Conservation (phyloP, 2,329 filamentous ascomycete genomes). For the Pseudogymnoascus sp. region DNA sequence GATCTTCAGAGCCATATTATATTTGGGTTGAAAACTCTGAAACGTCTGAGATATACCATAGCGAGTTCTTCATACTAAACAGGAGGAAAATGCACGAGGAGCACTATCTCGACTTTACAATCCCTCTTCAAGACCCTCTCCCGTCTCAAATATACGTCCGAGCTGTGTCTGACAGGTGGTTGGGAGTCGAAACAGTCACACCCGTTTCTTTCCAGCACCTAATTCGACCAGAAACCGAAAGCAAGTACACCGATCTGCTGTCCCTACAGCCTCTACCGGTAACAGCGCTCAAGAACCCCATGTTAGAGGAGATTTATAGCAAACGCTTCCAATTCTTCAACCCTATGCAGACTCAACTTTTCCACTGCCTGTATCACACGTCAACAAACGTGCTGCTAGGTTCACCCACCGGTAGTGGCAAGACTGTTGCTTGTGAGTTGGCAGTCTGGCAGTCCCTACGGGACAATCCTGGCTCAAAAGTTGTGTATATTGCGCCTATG, state of each 20-base stretch:
- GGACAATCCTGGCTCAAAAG: conserved; percentile 87
- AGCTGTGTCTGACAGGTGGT: conserved; percentile 89
- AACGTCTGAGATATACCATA: conserved; percentile 93
- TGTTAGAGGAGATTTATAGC: conserved; percentile 79
- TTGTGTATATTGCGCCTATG: conserved; percentile 99
- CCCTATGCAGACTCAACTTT: conserved; percentile 98
- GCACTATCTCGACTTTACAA: conserved; percentile 97
- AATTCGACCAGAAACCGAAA: conserved; percentile 94
- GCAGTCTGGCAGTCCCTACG: conserved; percentile 99
- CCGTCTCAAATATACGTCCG: conserved; percentile 95
- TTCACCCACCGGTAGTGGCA: conserved; percentile 93
- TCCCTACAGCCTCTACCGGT: conserved; percentile 86
- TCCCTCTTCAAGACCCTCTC: conserved; percentile 84
- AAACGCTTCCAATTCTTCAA: conserved; percentile 95
- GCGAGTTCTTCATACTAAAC: conserved; percentile 92
- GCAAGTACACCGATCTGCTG: conserved; percentile 88
- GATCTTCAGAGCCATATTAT: conserved; percentile 92
- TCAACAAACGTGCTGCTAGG: conserved; percentile 85
- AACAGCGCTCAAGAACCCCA: conserved; percentile 75
- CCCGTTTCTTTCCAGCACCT: conserved; percentile 96
- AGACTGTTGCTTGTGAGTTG: conserved; percentile 90
- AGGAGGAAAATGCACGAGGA: conserved; percentile 85
- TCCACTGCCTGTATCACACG: conserved; percentile 92
- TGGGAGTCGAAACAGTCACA: conserved; percentile 91
- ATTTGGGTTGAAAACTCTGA: conserved; percentile 99